phyloP scores from a whole-genome alignment of 1,139 yeast species.

The Blastobotrys aristatus region DNA sequence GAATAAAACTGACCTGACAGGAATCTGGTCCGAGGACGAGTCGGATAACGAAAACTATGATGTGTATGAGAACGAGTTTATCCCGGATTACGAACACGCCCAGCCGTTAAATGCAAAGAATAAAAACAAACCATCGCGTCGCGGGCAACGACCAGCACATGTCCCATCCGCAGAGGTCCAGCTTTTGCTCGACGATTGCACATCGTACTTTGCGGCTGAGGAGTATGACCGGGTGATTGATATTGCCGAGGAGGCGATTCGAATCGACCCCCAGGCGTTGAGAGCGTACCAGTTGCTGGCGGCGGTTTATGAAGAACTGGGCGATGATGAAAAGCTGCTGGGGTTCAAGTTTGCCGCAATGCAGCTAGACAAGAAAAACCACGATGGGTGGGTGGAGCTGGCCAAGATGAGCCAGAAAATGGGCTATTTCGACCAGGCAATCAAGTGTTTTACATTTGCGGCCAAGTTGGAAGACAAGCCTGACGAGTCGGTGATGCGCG shows the following conservation, averaged over 20 bases:
- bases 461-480: slow-evolving; percentile 15
- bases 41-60: slow-evolving; percentile 3
- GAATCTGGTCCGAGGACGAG: slow-evolving; percentile 2
- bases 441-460: slow-evolving; percentile 55
- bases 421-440: slow-evolving; percentile 75
- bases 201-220: slow-evolving; percentile 4
- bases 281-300: slow-evolving; percentile 84
- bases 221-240: slow-evolving; percentile 64
- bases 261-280: slow-evolving; percentile 69
- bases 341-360: slow-evolving; percentile 83
- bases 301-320: slow-evolving; percentile 69
- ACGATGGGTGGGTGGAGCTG: slow-evolving; percentile 77
- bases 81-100: slow-evolving; percentile 1
- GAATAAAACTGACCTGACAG: neutral
- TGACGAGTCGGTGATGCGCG: slow-evolving; percentile 15
- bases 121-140: neutral
- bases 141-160: slow-evolving; percentile 10
- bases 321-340: slow-evolving; percentile 66
- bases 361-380: slow-evolving; percentile 69
- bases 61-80: neutral
- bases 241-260: slow-evolving; percentile 66
- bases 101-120: slow-evolving; percentile 3
- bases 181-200: slow-evolving; percentile 10
- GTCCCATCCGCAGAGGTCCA: slow-evolving; percentile 20
- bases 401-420: slow-evolving; percentile 70